Evolutionary conservation across 2,329 filamentous ascomycete genomes (phyloP), one percentile per base, ranked within the genome.

Genomic region (Ceratocystis smalleyi): DNA sequence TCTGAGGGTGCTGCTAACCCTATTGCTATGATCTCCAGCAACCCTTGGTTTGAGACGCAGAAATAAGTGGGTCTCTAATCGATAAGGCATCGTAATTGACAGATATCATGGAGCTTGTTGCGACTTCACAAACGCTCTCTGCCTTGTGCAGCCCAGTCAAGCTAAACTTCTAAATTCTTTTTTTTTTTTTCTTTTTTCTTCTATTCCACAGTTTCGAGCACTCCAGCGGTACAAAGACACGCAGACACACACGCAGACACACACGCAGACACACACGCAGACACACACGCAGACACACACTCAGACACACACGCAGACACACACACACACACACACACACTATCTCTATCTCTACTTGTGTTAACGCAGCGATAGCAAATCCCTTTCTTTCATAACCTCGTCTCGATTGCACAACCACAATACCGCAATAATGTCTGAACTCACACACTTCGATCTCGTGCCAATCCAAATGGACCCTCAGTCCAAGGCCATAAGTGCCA

Each of bases 401-500:
- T 43, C 32, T 15, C 54, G 32, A 57, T 17, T 32, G 24, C 24
- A 4, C 54, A 35, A 57, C 30, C 54, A n/a, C 17, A 30, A n/a
- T 15, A 61, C 45, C 19, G 15, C 64, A 67, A 73, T 62, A 63
- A 83, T 83, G 81, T 77, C 79, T n/a, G 79, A 83, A 71, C 75
- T 79, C 69, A 85, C 88, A 67, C 85, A 85, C 70, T 97, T 92
- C 81, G 88, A 85, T 69, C 83, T 90, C 70, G 85, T 95, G 72
- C 88, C 90, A 45, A 79, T 99, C 63, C 78, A 83, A 68, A 82
- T 97, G 74, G 88, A 96, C 77, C 83, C 89, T n/a, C 75, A 84
- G 69, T 87, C 87, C 71, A 95, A 96, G 78, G 79, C 85, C 70
- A 80, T 97, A 72, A 78, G 79, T 68, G 75, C 78, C 22, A 73